phyloP scores from a whole-genome alignment of 306 rosid species.

The Prunus mongolica region DNA sequence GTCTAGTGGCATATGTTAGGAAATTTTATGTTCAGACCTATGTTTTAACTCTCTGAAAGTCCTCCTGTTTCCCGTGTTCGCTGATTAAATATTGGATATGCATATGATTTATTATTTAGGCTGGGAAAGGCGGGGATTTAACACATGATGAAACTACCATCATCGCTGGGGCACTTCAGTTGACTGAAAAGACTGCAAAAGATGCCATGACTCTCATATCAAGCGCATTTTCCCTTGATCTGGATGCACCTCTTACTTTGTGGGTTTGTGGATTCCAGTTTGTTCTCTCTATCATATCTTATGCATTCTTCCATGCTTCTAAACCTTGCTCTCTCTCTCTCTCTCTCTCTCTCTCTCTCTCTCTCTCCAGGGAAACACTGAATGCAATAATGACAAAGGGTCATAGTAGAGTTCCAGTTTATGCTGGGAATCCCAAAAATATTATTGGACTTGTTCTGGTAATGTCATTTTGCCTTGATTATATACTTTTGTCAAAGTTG shows the following conservation, averaged over 20 bases:
- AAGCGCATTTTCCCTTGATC: conserved; percentile 93
- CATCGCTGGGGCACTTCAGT: conserved; percentile 93
- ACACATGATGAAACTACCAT: conserved; percentile 98
- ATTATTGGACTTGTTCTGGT: conserved; percentile 97
- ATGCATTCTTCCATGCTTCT: conserved; percentile 21
- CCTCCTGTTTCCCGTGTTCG: conserved; percentile 8
- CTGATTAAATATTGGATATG: conserved; percentile 16
- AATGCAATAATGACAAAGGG: conserved; percentile 86
- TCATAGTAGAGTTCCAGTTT: conserved; percentile 97
- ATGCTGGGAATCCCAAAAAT: conserved; percentile 59
- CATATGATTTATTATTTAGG: conserved; percentile 47
- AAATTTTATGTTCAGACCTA: not conserved
- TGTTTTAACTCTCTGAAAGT: conserved; percentile 4
- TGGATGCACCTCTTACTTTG: conserved; percentile 87
- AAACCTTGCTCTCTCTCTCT: conserved; percentile 5
- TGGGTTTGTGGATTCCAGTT: conserved; percentile 54
- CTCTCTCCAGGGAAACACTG: conserved; percentile 66
- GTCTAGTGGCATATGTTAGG: conserved; percentile 4
- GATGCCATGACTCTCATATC: conserved; percentile 98
- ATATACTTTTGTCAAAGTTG: not conserved
- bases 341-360: not conserved
- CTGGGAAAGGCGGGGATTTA: conserved; percentile 98
- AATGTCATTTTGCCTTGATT: conserved; percentile 24
- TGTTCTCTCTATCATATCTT: conserved; percentile 19
- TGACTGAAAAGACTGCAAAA: conserved; percentile 94